Percentiles rank a stretch among this genome's conserved stretches.
These are phyloP conservation scores for Pezicula carpinea DNA, from an alignment of 2,329 filamentous ascomycete genomes.

Conservation along the genomic window DNA sequence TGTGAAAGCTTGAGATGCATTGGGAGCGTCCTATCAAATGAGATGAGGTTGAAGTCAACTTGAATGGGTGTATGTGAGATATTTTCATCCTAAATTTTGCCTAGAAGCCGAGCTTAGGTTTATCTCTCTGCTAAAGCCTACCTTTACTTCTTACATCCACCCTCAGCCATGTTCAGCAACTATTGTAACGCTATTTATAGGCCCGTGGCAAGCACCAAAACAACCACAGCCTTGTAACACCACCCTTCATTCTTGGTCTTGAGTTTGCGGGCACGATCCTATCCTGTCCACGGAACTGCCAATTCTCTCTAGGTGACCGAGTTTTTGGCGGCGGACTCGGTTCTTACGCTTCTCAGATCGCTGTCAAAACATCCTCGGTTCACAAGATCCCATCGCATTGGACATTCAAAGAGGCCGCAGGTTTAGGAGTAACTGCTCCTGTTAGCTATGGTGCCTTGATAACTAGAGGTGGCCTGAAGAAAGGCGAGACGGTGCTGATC, in stretches of 20 bases:
- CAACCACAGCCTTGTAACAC: slow-evolving; percentile 47
- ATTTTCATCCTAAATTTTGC: not conserved
- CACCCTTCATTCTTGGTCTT: slow-evolving; percentile 55
- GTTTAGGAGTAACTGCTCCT: slow-evolving; percentile 46
- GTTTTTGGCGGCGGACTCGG: slow-evolving; percentile 51
- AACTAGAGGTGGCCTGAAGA: slow-evolving; percentile 34
- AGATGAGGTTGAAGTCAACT: too few relatives aligned
- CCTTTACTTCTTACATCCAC: not conserved
- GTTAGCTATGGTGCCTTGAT: slow-evolving; percentile 49
- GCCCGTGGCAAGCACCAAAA: slow-evolving; percentile 56
- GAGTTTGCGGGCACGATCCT: slow-evolving; percentile 54
- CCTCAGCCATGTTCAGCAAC: slow-evolving; percentile 1
- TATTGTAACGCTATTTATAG: slow-evolving; percentile 17
- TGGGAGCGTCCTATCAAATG: too few relatives aligned
- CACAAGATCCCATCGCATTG: slow-evolving; percentile 40
- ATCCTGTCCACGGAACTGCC: slow-evolving; percentile 29
- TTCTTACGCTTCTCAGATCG: slow-evolving; percentile 48
- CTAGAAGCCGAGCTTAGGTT: too few relatives aligned
- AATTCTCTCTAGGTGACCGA: slow-evolving; percentile 40
- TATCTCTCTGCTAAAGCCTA: not conserved
- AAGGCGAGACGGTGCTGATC: slow-evolving; percentile 47
- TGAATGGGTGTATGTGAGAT: not conserved
- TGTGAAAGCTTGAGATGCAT: too few relatives aligned
- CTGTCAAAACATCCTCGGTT: slow-evolving; percentile 33
- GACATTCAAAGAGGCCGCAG: slow-evolving; percentile 45